Evolutionary conservation across 257 asterid species (phyloP).

Genomic region (Prunella vulgaris): DNA sequence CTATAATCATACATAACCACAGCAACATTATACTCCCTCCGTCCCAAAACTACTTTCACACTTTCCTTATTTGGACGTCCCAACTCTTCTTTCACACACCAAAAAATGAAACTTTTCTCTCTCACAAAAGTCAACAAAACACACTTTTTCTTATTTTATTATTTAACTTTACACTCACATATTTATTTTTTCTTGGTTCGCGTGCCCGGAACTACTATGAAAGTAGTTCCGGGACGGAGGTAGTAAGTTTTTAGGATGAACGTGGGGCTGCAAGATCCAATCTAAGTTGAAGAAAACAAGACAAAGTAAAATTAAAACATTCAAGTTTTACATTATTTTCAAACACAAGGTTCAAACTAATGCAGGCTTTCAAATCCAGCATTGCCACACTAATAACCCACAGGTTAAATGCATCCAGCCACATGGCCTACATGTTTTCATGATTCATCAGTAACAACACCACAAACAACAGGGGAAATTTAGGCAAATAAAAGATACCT

Average conservation of each 20-base stretch:
- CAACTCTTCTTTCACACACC: no score
- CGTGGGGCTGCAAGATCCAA: neutral
- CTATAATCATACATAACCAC: slow-evolving; percentile 9
- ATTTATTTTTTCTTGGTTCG: no score
- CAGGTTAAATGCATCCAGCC: slow-evolving; percentile 13
- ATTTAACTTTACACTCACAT: no score
- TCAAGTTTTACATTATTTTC: neutral
- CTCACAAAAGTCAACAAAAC: no score
- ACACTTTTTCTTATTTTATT: no score
- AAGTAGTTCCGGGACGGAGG: no score
- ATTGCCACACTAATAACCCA: slow-evolving; percentile 12
- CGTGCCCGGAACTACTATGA: no score
- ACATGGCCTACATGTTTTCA: neutral
- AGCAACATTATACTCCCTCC: slow-evolving; percentile 6
- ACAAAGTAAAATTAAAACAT: neutral
- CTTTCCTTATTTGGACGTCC: no score
- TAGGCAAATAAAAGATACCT: neutral
- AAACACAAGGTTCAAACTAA: neutral
- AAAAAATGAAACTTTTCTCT: no score
- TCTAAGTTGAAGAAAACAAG: slow-evolving; percentile 1
- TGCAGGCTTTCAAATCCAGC: slow-evolving; percentile 3
- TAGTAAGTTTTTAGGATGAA: neutral
- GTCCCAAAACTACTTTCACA: no score
- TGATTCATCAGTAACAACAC: slow-evolving; percentile 2
- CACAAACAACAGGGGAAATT: neutral